Percentiles rank a stretch among this genome's conserved stretches.
These are phyloP conservation scores for Chytriomyces confervae DNA, from an alignment of 192 early-diverging fungal species.

Conservation along the genomic window DNA sequence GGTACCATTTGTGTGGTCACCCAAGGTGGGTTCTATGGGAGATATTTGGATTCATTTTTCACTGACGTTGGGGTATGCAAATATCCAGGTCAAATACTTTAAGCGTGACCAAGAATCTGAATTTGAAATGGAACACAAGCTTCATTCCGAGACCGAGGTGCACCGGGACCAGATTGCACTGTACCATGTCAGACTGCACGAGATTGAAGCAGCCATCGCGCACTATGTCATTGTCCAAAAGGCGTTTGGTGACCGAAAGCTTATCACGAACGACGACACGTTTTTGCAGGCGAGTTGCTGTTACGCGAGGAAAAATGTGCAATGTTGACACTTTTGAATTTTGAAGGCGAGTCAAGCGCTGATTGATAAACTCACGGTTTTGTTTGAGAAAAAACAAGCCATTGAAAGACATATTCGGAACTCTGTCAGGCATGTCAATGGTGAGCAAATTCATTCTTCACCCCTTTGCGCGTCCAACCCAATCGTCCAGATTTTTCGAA, in stretches of 20 bases:
- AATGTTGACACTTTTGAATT: background rate
- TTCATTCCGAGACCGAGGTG: conserved; percentile 26
- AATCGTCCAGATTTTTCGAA: background rate
- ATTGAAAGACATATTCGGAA: conserved; percentile 53
- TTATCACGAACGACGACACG: conserved; percentile 52
- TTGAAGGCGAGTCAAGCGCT: conserved; percentile 60
- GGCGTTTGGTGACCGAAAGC: conserved; percentile 53
- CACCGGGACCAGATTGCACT: conserved; percentile 62
- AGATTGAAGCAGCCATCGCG: conserved; percentile 62
- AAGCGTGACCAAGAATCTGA: conserved; percentile 23
- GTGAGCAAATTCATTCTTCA: too few species aligned
- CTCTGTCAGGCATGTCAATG: conserved; percentile 20
- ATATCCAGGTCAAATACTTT: conserved; percentile 24
- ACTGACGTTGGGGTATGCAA: background rate
- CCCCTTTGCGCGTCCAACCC: too few species aligned
- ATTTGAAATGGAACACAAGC: conserved; percentile 24
- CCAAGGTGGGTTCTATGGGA: too few species aligned
- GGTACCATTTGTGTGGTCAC: conserved; percentile 65
- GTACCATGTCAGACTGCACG: conserved; percentile 57
- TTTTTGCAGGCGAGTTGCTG: conserved; percentile 31
- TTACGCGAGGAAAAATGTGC: conserved; percentile 13
- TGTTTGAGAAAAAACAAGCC: conserved; percentile 67
- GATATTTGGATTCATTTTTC: too few species aligned
- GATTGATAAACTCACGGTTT: conserved; percentile 59
- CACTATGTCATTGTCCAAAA: conserved; percentile 59